Base-by-base conservation (phyloP, 2,329 filamentous ascomycete genomes). In the Magnaporthiopsis incrustans region DNA sequence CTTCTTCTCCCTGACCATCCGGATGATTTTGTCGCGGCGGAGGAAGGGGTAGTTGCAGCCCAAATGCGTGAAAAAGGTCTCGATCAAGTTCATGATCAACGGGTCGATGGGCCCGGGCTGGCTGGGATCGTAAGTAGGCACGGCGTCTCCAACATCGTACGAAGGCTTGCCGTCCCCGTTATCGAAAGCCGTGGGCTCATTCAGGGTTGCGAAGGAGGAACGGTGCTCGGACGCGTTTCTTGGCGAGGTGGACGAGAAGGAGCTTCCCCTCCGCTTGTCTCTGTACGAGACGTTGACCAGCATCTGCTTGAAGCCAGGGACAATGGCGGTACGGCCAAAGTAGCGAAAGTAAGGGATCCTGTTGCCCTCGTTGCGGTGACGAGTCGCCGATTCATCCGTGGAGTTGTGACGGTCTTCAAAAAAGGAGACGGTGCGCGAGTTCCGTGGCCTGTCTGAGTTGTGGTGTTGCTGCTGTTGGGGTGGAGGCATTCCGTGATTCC, bases 251-350 rank as follows among this genome's bases (percentile, higher is more conserved):
- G 76, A 79, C 0, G 86, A 84, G 60, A 85, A 82, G 25, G 85
- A 88, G 62, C 80, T 81, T 8, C 77, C 79, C 11, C 80, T 82
- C 63, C 86, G 82, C 65, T 86, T 80, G 66, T 89, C 87, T 65
- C 88, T 83, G 35, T 93, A 85, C 63, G 89, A 88, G 25, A 76
- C 69, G 59, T 75, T 71, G 65, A 90, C 88, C 32, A 96, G 90
- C 91, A 96, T 96, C 74, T 96, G 91, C 75, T 96, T 96, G 77
- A 92, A 96, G 27, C 92, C 92, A 1, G 92, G 92, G 63, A 95
- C 91, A 71, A 96, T 96, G 67, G 92, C 92, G 1, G 92, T 96
- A 0, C 91, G 91, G 0, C 92, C 92, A 72, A 96, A 95, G 75
- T 95, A 96, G 66, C 92, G 83, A 70, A 96, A 96, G 73, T 95